Percentiles rank a stretch among this genome's conserved stretches.
Evolutionary conservation across 2,329 filamentous ascomycete species (phyloP).

Genomic region (Pseudogymnoascus sp.): DNA sequence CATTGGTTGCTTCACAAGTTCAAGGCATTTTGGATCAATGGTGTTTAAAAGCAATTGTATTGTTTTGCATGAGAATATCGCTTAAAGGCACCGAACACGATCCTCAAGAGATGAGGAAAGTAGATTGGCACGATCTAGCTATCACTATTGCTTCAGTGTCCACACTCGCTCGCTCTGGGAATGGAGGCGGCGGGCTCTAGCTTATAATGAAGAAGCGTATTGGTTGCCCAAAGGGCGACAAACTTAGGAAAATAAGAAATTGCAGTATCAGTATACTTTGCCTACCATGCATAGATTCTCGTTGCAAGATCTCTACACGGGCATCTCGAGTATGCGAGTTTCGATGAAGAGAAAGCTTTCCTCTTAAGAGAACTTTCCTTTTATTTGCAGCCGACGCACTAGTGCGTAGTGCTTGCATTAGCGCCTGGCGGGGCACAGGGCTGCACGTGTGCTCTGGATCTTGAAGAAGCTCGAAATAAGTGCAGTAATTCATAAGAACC

Average conservation of each 20-base stretch:
- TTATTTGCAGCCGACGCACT: constrained; percentile 1
- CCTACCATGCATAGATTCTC: constrained; percentile 4
- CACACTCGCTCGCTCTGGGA: constrained; percentile 45
- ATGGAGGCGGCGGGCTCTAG: constrained; percentile 47
- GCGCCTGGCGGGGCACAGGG: background rate
- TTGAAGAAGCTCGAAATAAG: background rate
- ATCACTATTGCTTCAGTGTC: constrained; percentile 48
- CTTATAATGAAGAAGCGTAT: constrained; percentile 27
- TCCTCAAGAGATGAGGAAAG: constrained; percentile 7
- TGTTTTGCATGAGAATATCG: background rate
- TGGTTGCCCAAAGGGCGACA: constrained; percentile 2
- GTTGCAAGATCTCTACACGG: constrained; percentile 8
- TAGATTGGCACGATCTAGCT: constrained; percentile 21
- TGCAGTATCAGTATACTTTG: background rate
- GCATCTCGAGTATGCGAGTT: constrained; percentile 2
- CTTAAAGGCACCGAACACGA: constrained; percentile 4
- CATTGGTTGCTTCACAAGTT: background rate
- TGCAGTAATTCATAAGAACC: background rate
- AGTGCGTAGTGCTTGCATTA: constrained; percentile 5
- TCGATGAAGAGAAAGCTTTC: constrained; percentile 6
- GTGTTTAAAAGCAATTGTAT: background rate
- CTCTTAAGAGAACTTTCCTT: background rate
- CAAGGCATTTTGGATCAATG: background rate
- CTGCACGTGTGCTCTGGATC: background rate
- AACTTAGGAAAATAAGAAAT: background rate